These are phyloP conservation scores for Hyaloperonospora arabidopsidis DNA, from an alignment of 352 stramenopile species.

Conservation along the genomic window DNA sequence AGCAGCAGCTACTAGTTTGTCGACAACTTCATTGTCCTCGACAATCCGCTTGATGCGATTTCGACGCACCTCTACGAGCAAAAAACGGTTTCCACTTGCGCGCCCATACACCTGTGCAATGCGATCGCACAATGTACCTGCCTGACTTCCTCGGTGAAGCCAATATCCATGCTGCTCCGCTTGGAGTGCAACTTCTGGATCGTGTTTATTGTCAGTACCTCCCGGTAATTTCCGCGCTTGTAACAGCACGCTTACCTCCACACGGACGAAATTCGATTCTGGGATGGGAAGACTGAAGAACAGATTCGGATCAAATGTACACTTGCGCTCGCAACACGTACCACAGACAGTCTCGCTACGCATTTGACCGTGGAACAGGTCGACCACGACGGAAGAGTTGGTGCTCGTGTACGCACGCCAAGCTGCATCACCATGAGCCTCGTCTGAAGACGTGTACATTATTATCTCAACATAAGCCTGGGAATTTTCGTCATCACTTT, in stretches of 20 bases:
- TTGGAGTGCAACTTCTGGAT: slow-evolving; percentile 7
- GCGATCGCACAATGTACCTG: slow-evolving; percentile 39
- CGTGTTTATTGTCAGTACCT: slow-evolving; percentile 3
- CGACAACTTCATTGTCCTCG: slow-evolving; percentile 47
- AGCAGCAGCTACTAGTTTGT: slow-evolving; percentile 33
- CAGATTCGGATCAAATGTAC: slow-evolving; percentile 95
- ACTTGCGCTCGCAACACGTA: slow-evolving; percentile 87
- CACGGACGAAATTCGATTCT: slow-evolving; percentile 58
- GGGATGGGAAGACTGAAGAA: slow-evolving; percentile 93
- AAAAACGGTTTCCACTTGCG: slow-evolving; percentile 38
- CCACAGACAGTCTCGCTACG: slow-evolving; percentile 91
- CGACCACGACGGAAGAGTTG: slow-evolving; percentile 94
- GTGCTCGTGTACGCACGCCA: slow-evolving; percentile 88
- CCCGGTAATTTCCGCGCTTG: slow-evolving; percentile 35
- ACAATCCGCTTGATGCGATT: slow-evolving; percentile 73
- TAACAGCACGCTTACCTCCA: slow-evolving; percentile 57
- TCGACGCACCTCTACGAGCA: slow-evolving; percentile 58
- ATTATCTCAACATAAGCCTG: slow-evolving; percentile 3
- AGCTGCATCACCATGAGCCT: slow-evolving; percentile 76
- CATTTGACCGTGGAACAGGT: slow-evolving; percentile 94
- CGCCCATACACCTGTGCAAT: slow-evolving; percentile 34
- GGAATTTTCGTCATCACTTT: slow-evolving; percentile 33
- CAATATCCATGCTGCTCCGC: slow-evolving; percentile 39
- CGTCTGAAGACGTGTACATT: slow-evolving; percentile 44
- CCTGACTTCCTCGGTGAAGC: slow-evolving; percentile 41